Conservation (phyloP, 2,329 filamentous ascomycete species). For the Sclerotinia borealis region DNA sequence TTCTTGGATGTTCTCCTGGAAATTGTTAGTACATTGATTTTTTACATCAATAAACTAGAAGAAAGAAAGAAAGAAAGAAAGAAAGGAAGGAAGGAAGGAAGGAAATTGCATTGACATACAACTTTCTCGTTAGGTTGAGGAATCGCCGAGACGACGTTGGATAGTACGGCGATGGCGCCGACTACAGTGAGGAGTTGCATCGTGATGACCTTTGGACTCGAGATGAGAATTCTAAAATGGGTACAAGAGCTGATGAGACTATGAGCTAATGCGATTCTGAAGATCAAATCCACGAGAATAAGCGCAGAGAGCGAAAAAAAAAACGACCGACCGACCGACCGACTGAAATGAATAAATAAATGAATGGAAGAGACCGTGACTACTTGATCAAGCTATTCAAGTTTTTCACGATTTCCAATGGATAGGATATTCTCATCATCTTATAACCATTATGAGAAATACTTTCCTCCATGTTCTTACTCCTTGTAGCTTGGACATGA, state of each 20-base stretch:
- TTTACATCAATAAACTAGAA: no score
- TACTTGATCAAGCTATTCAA: not conserved
- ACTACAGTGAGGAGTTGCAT: conserved; percentile 19
- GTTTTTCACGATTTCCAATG: not conserved
- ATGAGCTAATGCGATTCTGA: not conserved
- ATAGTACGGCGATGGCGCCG: conserved; percentile 12
- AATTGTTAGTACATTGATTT: no score
- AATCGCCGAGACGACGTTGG: conserved; percentile 10
- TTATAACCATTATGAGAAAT: conserved; percentile 1
- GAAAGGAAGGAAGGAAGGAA: not conserved
- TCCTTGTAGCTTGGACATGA: not conserved
- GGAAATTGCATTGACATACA: not conserved
- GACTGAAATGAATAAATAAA: no score
- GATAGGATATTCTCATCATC: not conserved
- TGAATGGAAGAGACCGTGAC: not conserved
- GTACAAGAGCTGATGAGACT: not conserved
- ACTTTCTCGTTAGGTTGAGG: not conserved
- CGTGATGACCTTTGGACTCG: not conserved
- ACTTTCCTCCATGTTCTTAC: not conserved
- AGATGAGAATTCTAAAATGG: not conserved
- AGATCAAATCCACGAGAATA: not conserved
- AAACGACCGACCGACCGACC: not conserved
- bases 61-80: not conserved
- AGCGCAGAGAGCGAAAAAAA: not conserved
- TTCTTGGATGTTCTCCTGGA: not conserved